Percentiles rank a stretch among this genome's conserved stretches.
Conservation (phyloP, 1,284 basidiomycete species). For the Malassezia yamatoensis region DNA sequence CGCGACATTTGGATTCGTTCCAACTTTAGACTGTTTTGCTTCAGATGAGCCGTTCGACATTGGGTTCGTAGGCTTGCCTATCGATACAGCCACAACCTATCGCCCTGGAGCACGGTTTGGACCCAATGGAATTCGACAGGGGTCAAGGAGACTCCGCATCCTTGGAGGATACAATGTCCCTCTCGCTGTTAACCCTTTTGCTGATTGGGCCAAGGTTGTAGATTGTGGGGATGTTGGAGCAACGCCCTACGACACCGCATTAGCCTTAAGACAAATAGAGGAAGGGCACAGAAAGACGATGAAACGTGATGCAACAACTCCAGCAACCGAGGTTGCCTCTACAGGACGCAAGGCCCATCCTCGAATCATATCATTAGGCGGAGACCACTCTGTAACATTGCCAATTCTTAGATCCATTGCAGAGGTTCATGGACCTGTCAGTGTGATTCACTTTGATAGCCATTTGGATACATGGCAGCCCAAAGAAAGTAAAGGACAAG, state of each 20-base stretch:
- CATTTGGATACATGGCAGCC: slow-evolving; percentile 60
- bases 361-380: slow-evolving; percentile 64
- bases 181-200: slow-evolving; percentile 60
- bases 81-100: slow-evolving; percentile 64
- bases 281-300: slow-evolving; percentile 40
- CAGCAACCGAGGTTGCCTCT: background rate
- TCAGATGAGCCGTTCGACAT: slow-evolving; percentile 53
- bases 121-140: slow-evolving; percentile 66
- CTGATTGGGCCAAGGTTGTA: slow-evolving; percentile 52
- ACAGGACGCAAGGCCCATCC: background rate
- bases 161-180: slow-evolving; percentile 68
- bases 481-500: background rate
- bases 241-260: slow-evolving; percentile 62
- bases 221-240: slow-evolving; percentile 71
- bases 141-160: slow-evolving; percentile 62
- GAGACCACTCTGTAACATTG: slow-evolving; percentile 62
- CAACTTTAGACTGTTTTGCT: slow-evolving; percentile 20
- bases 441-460: slow-evolving; percentile 67
- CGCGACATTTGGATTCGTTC: background rate
- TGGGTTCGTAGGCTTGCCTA: slow-evolving; percentile 67
- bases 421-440: slow-evolving; percentile 60
- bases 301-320: background rate
- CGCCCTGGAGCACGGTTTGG: slow-evolving; percentile 70
- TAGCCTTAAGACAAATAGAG: slow-evolving; percentile 70
- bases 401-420: slow-evolving; percentile 64